Conservation (phyloP, 306 rosid species). For the Cucurbita maxima region DNA sequence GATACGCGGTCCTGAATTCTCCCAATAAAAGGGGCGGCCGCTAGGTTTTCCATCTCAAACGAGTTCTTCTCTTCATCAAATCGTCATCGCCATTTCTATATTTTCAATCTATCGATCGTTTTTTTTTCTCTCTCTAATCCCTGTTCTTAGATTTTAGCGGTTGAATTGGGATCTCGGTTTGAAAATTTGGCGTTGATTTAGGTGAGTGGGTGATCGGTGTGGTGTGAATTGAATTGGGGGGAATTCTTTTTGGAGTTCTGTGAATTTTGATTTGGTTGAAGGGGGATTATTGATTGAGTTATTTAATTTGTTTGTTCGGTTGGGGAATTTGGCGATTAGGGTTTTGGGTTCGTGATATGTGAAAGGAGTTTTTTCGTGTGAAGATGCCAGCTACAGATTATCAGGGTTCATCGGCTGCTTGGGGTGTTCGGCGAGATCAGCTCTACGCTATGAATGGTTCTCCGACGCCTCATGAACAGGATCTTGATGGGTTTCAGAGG, state of each 20-base stretch:
- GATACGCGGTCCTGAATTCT: background rate
- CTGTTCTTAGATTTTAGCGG: background rate
- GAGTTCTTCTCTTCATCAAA: background rate
- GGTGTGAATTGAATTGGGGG: background rate
- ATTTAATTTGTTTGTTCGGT: background rate
- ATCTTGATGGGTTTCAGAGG: conserved; percentile 52
- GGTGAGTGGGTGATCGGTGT: background rate
- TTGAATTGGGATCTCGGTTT: background rate
- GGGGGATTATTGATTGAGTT: background rate
- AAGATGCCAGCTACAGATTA: conserved; percentile 62
- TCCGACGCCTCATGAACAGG: conserved; percentile 13
- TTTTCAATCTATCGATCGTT: background rate
- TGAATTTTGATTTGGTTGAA: background rate
- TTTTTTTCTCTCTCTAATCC: background rate
- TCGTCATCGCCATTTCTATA: background rate
- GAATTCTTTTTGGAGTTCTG: background rate
- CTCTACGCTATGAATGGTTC: conserved; percentile 41
- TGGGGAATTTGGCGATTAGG: background rate
- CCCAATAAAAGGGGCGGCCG: conserved; percentile 5
- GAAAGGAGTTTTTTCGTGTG: background rate
- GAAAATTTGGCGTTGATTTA: background rate
- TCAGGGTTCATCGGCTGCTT: conserved; percentile 43
- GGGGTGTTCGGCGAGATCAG: conserved; percentile 26
- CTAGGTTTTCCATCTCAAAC: conserved; percentile 1
- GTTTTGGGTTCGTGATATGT: background rate